A percentile compares a stretch with the other conserved stretches of the same genome.
Conservation (phyloP, 2,329 filamentous ascomycete species). For the Fusarium anthophilum region DNA sequence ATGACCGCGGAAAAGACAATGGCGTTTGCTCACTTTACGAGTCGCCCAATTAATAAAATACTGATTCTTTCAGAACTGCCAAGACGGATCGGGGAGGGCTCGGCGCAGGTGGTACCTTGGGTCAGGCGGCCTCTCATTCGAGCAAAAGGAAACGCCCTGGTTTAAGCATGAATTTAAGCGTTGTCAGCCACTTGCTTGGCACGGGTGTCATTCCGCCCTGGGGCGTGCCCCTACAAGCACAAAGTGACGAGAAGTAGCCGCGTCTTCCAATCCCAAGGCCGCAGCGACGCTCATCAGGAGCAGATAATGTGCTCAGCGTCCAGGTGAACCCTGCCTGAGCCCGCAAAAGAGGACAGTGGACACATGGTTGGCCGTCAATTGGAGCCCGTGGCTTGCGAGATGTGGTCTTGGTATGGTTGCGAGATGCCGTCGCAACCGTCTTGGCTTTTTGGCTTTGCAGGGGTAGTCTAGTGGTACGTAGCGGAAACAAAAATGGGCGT, state of each 20-base stretch:
- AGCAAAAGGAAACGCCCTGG: conserved; percentile 40
- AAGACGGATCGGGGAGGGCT: conserved; percentile 29
- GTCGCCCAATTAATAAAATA: conserved; percentile 10
- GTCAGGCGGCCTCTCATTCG: conserved; percentile 37
- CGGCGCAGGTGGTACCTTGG: conserved; percentile 26
- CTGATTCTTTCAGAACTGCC: conserved; percentile 21
- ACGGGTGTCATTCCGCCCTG: conserved; percentile 38
- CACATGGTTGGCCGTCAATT: conserved; percentile 35
- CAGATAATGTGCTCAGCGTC: conserved; percentile 6
- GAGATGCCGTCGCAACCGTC: conserved; percentile 53
- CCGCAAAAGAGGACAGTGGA: conserved; percentile 21
- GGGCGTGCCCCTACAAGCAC: conserved; percentile 29
- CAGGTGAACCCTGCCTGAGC: conserved; percentile 9
- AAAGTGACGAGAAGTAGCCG: not conserved
- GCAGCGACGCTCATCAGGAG: conserved; percentile 9
- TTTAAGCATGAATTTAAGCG: conserved; percentile 64
- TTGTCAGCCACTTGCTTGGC: conserved; percentile 58
- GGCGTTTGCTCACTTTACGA: conserved; percentile 1
- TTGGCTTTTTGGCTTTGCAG: conserved; percentile 50
- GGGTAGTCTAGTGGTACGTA: conserved; percentile 5
- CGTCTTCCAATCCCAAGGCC: conserved; percentile 23
- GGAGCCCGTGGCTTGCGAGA: conserved; percentile 40
- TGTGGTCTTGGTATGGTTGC: conserved; percentile 45
- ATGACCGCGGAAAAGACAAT: conserved; percentile 13
- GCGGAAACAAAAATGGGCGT: conserved; percentile 27